phyloP scores from a whole-genome alignment of 2,329 filamentous ascomycete genomes.

The Colletotrichum shisoi region DNA sequence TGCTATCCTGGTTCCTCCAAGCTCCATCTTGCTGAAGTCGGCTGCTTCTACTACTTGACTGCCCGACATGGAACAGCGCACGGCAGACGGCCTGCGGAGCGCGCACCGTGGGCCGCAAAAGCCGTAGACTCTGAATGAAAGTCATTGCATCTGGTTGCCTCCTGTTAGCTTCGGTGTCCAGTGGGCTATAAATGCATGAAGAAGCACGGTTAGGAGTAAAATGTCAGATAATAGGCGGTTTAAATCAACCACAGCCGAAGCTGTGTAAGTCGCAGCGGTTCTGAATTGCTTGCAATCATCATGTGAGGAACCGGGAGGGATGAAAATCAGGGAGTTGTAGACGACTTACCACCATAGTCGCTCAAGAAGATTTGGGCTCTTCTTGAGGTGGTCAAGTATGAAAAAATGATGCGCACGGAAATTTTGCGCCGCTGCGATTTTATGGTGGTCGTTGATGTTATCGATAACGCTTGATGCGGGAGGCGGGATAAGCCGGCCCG shows the following conservation, averaged over 20 bases:
- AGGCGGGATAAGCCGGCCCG: constrained; percentile 28
- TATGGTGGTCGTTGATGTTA: constrained; percentile 23
- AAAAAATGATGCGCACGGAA: not conserved
- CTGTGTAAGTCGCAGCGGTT: constrained; percentile 62
- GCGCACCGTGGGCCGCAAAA: constrained; percentile 40
- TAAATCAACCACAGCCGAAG: constrained; percentile 54
- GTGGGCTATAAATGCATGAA: constrained; percentile 41
- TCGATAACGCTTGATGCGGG: constrained; percentile 21
- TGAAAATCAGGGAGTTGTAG: not conserved
- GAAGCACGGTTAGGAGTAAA: constrained; percentile 30
- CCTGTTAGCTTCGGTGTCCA: constrained; percentile 34
- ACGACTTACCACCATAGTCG: constrained; percentile 37
- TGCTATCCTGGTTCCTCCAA: constrained; percentile 13
- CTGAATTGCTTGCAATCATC: constrained; percentile 54
- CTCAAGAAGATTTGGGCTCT: constrained; percentile 35
- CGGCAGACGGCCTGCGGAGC: constrained; percentile 31
- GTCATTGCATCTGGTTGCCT: constrained; percentile 47
- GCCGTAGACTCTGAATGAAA: constrained; percentile 49
- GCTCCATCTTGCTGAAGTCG: constrained; percentile 23
- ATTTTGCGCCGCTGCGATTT: constrained; percentile 24
- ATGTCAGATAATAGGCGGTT: constrained; percentile 53
- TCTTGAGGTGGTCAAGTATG: constrained; percentile 23
- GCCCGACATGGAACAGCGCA: constrained; percentile 23
- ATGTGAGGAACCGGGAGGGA: constrained; percentile 14
- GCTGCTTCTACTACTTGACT: constrained; percentile 30